Conservation (phyloP, 345 rosid species). For the Salix purpurea region DNA sequence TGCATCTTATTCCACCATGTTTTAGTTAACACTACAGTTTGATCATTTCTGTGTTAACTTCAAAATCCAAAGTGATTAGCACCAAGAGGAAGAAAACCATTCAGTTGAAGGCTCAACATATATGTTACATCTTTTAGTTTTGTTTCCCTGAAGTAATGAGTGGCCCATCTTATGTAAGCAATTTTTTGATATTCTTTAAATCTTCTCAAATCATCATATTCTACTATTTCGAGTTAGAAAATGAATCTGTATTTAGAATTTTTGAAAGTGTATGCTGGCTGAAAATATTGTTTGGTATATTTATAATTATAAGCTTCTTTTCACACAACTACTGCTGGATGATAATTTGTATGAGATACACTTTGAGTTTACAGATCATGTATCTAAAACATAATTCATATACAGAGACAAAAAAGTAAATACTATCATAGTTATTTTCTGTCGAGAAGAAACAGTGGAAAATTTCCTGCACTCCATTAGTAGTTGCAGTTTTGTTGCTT, state of each 20-base stretch:
- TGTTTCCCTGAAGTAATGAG: not conserved
- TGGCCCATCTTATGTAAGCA: not conserved
- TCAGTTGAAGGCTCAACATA: not conserved
- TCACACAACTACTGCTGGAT: too few species aligned
- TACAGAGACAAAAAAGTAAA: too few species aligned
- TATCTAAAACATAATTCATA: too few species aligned
- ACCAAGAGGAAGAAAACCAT: not conserved
- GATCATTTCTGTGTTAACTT: not conserved
- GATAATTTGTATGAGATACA: too few species aligned
- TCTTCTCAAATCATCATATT: not conserved
- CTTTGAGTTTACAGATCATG: not conserved
- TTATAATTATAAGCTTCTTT: not conserved
- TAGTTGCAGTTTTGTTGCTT: too few species aligned
- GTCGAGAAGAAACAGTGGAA: not conserved
- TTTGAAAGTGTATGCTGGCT: not conserved
- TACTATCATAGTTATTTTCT: not conserved
- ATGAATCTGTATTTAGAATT: not conserved
- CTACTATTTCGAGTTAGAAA: not conserved
- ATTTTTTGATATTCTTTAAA: not conserved
- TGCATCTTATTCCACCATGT: not conserved
- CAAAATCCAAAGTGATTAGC: not conserved
- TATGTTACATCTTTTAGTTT: not conserved
- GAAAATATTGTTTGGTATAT: not conserved
- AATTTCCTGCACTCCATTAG: not conserved
- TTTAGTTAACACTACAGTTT: not conserved